These are phyloP conservation scores for Candida freyschussii DNA, from an alignment of 1,139 yeast species.

Conservation along the genomic window DNA sequence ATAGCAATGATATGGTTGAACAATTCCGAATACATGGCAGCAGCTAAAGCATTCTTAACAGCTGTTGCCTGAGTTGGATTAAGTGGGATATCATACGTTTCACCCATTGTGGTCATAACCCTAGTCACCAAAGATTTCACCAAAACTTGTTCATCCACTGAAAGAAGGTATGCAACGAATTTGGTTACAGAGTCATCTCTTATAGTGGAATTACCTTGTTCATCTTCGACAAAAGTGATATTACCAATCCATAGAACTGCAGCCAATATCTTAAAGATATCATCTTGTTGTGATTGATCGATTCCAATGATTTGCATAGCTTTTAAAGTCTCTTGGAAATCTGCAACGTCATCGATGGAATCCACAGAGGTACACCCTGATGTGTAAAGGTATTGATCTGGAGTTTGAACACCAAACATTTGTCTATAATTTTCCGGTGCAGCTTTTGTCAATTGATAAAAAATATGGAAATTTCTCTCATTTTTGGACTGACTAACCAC, in stretches of 20 bases:
- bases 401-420: conserved; percentile 82
- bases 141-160: conserved; percentile 67
- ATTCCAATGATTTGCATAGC: conserved; percentile 92
- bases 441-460: conserved; percentile 91
- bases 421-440: conserved; percentile 85
- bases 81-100: conserved; percentile 90
- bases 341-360: conserved; percentile 78
- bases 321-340: conserved; percentile 70
- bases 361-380: conserved; percentile 83
- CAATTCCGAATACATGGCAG: conserved; percentile 85
- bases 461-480: conserved; percentile 96
- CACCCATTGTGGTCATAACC: conserved; percentile 84
- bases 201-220: conserved; percentile 77
- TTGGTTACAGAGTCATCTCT: conserved; percentile 86
- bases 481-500: conserved; percentile 89
- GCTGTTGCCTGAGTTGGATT: conserved; percentile 92
- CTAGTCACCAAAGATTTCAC: conserved; percentile 71
- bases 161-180: conserved; percentile 87
- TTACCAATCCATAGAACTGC: conserved; percentile 94
- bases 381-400: conserved; percentile 88
- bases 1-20: conserved; percentile 98
- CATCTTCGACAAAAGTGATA: conserved; percentile 78
- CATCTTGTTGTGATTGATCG: conserved; percentile 77
- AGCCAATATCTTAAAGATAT: conserved; percentile 80
- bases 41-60: conserved; percentile 92